phyloP scores from a whole-genome alignment of 75 land plant genomes.

The Ceratopteris richardii region DNA sequence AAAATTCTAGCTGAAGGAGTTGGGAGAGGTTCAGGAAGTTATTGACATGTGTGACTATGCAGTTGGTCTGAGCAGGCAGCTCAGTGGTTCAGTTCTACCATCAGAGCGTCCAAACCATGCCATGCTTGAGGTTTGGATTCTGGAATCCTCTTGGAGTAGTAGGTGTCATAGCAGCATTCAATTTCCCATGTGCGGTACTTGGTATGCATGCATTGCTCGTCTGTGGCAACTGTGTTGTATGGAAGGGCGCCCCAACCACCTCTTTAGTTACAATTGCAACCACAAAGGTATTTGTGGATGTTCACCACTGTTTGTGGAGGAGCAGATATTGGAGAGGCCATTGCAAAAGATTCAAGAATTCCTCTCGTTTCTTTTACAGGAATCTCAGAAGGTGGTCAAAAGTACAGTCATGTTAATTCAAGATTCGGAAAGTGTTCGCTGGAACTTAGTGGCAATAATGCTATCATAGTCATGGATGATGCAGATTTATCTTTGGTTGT shows the following conservation, averaged over 20 bases:
- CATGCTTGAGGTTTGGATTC: conserved; percentile 17
- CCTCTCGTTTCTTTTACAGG: conserved; percentile 93
- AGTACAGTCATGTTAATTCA: conserved; percentile 59
- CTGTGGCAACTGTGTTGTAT: conserved; percentile 93
- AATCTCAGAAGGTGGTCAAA: conserved; percentile 88
- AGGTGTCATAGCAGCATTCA: conserved; percentile 91
- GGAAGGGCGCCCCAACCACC: conserved; percentile 98
- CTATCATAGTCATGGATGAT: conserved; percentile 94
- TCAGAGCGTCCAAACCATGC: no score
- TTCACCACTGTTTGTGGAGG: conserved; percentile 93
- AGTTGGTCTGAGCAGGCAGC: no score
- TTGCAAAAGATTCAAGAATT: conserved; percentile 68
- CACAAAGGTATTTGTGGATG: conserved; percentile 72
- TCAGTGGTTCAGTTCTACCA: not conserved
- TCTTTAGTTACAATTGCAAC: conserved; percentile 82
- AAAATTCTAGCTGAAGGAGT: conserved; percentile 92
- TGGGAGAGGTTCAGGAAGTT: conserved; percentile 18
- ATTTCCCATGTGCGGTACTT: conserved; percentile 97
- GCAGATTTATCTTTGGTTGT: conserved; percentile 76
- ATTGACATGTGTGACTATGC: no score
- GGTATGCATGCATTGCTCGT: conserved; percentile 99
- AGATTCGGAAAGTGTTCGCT: conserved; percentile 88
- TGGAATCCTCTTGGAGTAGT: conserved; percentile 98
- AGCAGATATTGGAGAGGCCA: conserved; percentile 86
- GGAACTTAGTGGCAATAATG: conserved; percentile 95